These are phyloP conservation scores for Pseudoturritis turrita DNA, from an alignment of 345 rosid genomes.

Conservation along the genomic window DNA sequence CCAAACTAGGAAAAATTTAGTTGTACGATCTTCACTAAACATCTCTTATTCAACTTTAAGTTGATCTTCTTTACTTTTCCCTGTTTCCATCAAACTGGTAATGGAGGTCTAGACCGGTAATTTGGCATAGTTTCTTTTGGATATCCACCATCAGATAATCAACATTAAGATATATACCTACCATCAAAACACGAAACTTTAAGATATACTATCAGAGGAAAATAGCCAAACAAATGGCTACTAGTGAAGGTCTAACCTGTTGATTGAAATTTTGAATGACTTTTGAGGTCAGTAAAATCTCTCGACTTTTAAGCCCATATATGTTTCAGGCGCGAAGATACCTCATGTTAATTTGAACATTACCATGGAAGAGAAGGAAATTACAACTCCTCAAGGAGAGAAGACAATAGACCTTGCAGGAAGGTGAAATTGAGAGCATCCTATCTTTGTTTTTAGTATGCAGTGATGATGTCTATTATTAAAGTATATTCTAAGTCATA, in stretches of 20 bases:
- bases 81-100: not conserved
- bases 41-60: not conserved
- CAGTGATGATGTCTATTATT: not conserved
- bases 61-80: not conserved
- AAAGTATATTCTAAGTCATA: not conserved
- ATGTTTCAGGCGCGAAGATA: conserved; percentile 64
- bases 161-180: not conserved
- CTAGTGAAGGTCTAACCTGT: not conserved
- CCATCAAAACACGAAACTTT: not conserved
- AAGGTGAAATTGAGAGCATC: conserved; percentile 42
- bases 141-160: not conserved
- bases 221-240: not conserved
- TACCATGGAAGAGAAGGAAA: conserved; percentile 49
- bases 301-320: not conserved
- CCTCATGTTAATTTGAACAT: conserved; percentile 66
- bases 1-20: not conserved
- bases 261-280: not conserved
- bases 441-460: not conserved
- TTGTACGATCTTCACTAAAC: not conserved
- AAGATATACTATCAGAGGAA: not conserved
- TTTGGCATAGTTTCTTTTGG: not conserved
- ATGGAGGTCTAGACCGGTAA: too few species aligned
- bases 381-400: conserved; percentile 47
- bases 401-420: conserved; percentile 64
- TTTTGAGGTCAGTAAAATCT: not conserved